These are phyloP conservation scores for Colletotrichum orchidophilum DNA, from an alignment of 2,329 filamentous ascomycete species.

Conservation along the genomic window DNA sequence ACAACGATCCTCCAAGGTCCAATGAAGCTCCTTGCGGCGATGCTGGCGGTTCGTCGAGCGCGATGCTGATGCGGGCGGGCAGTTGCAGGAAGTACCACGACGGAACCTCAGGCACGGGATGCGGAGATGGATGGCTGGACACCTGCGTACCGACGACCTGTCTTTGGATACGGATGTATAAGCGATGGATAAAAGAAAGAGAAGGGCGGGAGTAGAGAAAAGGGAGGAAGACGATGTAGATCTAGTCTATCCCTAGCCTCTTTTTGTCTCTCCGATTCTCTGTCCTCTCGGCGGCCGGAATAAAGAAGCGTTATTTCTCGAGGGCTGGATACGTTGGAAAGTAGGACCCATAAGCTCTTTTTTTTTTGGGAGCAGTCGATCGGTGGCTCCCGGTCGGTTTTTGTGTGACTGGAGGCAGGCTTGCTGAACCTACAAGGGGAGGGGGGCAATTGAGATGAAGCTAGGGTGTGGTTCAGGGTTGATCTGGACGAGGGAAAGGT, in stretches of 20 bases:
- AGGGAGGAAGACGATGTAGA: conserved; percentile 34
- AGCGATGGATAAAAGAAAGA: conserved; percentile 30
- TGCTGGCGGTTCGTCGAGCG: conserved; percentile 52
- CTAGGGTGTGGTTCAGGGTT: conserved; percentile 53
- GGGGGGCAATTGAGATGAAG: conserved; percentile 54
- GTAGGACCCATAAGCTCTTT: conserved; percentile 41
- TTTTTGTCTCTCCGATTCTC: conserved; percentile 10
- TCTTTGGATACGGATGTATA: background rate
- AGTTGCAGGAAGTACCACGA: conserved; percentile 54
- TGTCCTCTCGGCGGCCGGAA: conserved; percentile 24
- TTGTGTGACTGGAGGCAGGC: conserved; percentile 55
- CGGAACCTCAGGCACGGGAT: conserved; percentile 44
- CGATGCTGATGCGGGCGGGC: conserved; percentile 54
- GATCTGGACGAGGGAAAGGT: conserved; percentile 45
- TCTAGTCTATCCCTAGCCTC: conserved; percentile 19
- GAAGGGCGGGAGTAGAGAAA: conserved; percentile 11
- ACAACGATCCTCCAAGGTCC: conserved; percentile 52
- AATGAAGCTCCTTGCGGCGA: conserved; percentile 61
- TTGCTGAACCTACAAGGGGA: conserved; percentile 43
- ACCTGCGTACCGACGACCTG: conserved; percentile 10
- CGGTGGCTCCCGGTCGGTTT: conserved; percentile 55
- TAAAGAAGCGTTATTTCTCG: conserved; percentile 36
- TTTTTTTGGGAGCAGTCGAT: conserved; percentile 43
- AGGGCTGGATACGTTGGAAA: conserved; percentile 38
- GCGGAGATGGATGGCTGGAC: conserved; percentile 34